Evolutionary conservation across 2,329 filamentous ascomycete species (phyloP), one percentile per base, ranked within the genome.

Genomic region (Blastomyces gilchristii): DNA sequence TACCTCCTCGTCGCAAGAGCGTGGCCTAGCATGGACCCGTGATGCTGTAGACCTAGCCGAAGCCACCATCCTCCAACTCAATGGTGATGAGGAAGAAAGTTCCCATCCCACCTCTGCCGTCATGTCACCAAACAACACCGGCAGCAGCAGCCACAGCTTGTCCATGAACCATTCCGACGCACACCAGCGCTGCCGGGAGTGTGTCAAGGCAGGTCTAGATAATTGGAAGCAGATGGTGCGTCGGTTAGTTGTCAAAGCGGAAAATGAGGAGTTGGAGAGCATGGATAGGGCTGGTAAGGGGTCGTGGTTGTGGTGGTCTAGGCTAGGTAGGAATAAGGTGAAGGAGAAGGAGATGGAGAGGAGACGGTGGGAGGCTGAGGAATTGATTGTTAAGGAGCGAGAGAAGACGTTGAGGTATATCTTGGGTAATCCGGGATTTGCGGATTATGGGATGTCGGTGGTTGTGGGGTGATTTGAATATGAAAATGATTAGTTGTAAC

Each of bases 181-280:
- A 4, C 81, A 79, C 67, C 81, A 83, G 66, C 85, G 84, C 49
- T 96, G 92, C 72, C 83, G 83, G 43, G 83, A 93, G 68, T 97
- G 93, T 71, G 81, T 96, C 6, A 79, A 84, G 63, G 85, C 88
- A 2, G 90, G 90, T 0, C 80, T 96, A 0, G 81, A 83, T 6
- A 95, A 96, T 72, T 96, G 92, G 92, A 83, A 83, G 57, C 82
- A 81, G 37, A 97, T 97, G 88, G 86, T 94, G 25, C 79, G 80
- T 12, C 81, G 81, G 63, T 80, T 95, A 57, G 83, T 79, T n/a
- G 72, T 72, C 2, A 71, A 72, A 45, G 74, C 76, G 6, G 70
- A 74, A 45, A 68, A 69, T 22, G 74, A 76, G 8, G 76, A 76
- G 60, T 64, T 69, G 22, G 72, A 77, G 61, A 72, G 65, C 52